Conservation (phyloP, 2,329 filamentous ascomycete genomes). For the Penicillium corylophilum region DNA sequence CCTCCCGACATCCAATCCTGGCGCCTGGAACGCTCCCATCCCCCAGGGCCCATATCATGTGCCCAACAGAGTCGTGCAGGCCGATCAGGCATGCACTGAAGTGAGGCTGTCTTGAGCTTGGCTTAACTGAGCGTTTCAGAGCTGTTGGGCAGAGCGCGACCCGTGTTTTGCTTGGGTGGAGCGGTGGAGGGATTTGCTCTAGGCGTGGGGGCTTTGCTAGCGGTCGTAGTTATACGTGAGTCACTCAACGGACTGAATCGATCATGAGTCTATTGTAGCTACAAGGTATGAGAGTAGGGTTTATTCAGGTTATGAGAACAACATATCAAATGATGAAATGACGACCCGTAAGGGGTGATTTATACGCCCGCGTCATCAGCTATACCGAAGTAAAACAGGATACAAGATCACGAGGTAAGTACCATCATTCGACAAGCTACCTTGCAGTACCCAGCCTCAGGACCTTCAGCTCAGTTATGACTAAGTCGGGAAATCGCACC, state of each 20-base stretch:
- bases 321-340: neutral
- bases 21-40: neutral
- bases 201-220: neutral
- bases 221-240: neutral
- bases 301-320: neutral
- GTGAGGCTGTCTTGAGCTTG: conserved; percentile 15
- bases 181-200: neutral
- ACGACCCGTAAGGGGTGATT: neutral
- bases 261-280: no score
- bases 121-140: conserved; percentile 11
- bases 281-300: no score
- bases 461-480: neutral
- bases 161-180: neutral
- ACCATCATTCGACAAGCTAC: neutral
- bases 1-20: neutral
- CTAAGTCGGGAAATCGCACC: neutral
- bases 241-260: neutral
- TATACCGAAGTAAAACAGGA: neutral
- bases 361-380: neutral
- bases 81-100: conserved; percentile 18
- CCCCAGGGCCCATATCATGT: neutral
- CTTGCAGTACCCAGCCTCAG: neutral
- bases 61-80: neutral
- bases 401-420: neutral
- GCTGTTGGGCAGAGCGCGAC: conserved; percentile 15